Percentiles rank a stretch among this genome's conserved stretches.
These are phyloP conservation scores for Saccharomycopsis fodiens DNA, from an alignment of 805 yeast genomes.

Conservation along the genomic window DNA sequence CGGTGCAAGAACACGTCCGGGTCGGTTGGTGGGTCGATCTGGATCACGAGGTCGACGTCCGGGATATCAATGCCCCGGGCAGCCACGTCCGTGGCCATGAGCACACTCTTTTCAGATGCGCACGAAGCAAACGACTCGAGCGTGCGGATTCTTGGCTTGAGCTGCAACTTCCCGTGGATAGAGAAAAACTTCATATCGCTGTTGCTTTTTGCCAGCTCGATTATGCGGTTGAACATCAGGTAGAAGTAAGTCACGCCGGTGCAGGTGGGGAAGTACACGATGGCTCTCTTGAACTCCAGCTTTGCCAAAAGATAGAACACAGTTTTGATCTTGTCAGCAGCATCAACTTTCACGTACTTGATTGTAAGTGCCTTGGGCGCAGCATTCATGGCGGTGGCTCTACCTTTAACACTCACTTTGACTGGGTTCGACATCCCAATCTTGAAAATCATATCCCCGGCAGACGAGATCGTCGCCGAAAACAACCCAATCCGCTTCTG, in stretches of 20 bases:
- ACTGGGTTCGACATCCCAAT: slow-evolving; percentile 94
- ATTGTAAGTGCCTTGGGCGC: slow-evolving; percentile 61
- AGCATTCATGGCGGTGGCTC: slow-evolving; percentile 27
- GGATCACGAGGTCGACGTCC: slow-evolving; percentile 90
- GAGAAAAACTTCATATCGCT: slow-evolving; percentile 48
- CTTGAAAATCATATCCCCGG: slow-evolving; percentile 66
- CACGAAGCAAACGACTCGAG: slow-evolving; percentile 41
- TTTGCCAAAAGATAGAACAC: slow-evolving; percentile 46
- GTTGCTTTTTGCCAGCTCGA: slow-evolving; percentile 16
- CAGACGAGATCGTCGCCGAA: slow-evolving; percentile 86
- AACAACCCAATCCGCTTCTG: slow-evolving; percentile 92
- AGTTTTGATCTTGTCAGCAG: slow-evolving; percentile 53
- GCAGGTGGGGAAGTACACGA: slow-evolving; percentile 92
- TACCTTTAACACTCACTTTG: slow-evolving; percentile 66
- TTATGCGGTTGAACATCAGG: slow-evolving; percentile 36
- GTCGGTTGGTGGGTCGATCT: slow-evolving; percentile 90
- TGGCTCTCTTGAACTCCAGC: slow-evolving; percentile 64
- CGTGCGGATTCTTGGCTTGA: slow-evolving; percentile 71
- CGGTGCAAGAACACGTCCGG: slow-evolving; percentile 89
- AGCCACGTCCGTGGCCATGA: slow-evolving; percentile 96
- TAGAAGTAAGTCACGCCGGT: slow-evolving; percentile 73
- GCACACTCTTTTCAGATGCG: slow-evolving; percentile 41
- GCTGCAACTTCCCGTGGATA: slow-evolving; percentile 85
- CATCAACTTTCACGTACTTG: slow-evolving; percentile 49
- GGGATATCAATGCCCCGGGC: slow-evolving; percentile 96